Evolutionary conservation across 2,329 filamentous ascomycete species (phyloP).

Genomic region (Verticillium nonalfalfae): DNA sequence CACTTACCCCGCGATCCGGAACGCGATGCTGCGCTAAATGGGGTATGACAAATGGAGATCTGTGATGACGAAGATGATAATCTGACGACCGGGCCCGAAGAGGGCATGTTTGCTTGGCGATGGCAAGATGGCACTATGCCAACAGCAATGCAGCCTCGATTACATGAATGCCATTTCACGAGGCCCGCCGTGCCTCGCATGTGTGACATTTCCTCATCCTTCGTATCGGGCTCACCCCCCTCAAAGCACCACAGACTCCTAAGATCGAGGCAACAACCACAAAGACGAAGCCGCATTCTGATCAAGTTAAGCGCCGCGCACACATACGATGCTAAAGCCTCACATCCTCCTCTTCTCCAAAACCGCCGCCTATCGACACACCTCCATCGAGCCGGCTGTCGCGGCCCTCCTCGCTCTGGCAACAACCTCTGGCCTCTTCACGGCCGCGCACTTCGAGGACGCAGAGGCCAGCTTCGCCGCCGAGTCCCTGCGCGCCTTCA

Average conservation of each 20-base stretch:
- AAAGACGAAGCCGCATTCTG: too few species aligned
- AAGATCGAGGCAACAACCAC: too few species aligned
- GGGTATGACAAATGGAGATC: background rate
- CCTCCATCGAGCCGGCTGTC: constrained; percentile 29
- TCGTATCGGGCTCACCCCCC: too few species aligned
- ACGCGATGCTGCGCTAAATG: background rate
- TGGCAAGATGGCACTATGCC: too few species aligned
- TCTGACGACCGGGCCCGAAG: too few species aligned
- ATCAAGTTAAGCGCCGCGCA: too few species aligned
- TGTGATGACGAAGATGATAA: background rate
- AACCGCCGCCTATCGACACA: constrained; percentile 29
- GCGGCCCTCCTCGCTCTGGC: constrained; percentile 22
- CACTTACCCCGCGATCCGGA: background rate
- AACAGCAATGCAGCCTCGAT: too few species aligned
- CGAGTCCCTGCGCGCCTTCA: constrained; percentile 21
- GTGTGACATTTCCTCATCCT: too few species aligned
- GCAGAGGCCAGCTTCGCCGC: constrained; percentile 21
- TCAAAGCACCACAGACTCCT: too few species aligned
- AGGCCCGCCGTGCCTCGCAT: too few species aligned
- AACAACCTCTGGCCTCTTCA: constrained; percentile 16
- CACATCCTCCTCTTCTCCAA: constrained; percentile 31
- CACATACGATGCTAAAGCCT: background rate
- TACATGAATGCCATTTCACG: too few species aligned
- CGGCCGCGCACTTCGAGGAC: constrained; percentile 28
- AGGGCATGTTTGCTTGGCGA: too few species aligned